A percentile compares a stretch with the other conserved stretches of the same genome.
These are phyloP conservation scores for Oryza punctata DNA, from an alignment of 176 grass and related monocot species.

Conservation along the genomic window DNA sequence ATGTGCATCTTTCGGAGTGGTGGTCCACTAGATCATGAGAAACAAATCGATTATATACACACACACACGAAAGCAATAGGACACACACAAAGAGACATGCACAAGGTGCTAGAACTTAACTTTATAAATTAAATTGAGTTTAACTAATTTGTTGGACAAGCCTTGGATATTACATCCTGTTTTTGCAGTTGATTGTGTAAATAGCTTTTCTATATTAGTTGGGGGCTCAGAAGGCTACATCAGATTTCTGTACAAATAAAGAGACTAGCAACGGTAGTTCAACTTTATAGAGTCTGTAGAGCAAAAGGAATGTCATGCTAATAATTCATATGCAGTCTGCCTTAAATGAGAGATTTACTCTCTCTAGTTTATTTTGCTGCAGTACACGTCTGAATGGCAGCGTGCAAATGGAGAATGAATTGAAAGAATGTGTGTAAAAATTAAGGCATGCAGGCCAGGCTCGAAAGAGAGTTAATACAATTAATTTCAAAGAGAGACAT, in stretches of 20 bases:
- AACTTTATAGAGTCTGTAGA: background rate
- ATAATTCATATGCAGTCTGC: background rate
- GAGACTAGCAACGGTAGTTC: background rate
- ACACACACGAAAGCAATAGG: slow-evolving; percentile 5
- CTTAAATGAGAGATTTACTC: slow-evolving; percentile 37
- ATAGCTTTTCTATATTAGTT: slow-evolving; percentile 28
- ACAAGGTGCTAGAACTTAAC: background rate
- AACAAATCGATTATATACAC: background rate
- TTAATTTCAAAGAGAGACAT: slow-evolving; percentile 23
- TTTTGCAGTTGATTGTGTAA: slow-evolving; percentile 43
- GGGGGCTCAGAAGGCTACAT: slow-evolving; percentile 13
- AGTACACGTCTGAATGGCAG: background rate
- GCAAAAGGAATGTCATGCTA: slow-evolving; percentile 25
- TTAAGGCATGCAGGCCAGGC: background rate
- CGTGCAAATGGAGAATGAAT: slow-evolving; percentile 25
- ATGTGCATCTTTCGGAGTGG: background rate
- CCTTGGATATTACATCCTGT: slow-evolving; percentile 25
- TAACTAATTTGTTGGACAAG: background rate
- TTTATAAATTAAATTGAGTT: slow-evolving; percentile 28
- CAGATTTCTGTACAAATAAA: background rate
- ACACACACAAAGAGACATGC: slow-evolving; percentile 43
- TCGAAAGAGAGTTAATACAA: slow-evolving; percentile 21
- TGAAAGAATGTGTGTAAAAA: slow-evolving; percentile 7
- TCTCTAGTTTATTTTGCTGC: slow-evolving; percentile 4
- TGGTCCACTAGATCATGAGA: slow-evolving; percentile 2